These are phyloP conservation scores for Candida glucosophila DNA, from an alignment of 1,139 yeast species.

Conservation along the genomic window DNA sequence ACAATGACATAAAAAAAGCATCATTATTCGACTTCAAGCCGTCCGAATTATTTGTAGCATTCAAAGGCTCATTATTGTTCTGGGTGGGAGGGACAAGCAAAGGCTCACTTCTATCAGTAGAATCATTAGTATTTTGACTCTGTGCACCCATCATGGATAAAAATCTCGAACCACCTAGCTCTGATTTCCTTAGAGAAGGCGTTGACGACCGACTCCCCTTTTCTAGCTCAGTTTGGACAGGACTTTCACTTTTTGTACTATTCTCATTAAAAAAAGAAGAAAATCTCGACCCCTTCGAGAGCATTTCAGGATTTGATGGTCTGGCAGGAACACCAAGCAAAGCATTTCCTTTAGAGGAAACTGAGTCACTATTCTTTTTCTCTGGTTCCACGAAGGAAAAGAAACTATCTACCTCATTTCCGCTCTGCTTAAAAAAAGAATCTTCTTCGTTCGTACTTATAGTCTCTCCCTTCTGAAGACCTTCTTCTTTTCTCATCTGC, in stretches of 20 bases:
- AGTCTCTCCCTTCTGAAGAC: conserved; percentile 40
- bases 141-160: conserved; percentile 3
- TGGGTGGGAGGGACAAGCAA: not conserved
- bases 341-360: conserved; percentile 6
- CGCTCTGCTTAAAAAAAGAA: conserved; percentile 14
- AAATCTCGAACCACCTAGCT: conserved; percentile 4
- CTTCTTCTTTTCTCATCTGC: conserved; percentile 50
- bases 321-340: conserved; percentile 6
- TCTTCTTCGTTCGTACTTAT: conserved; percentile 18
- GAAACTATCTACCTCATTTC: conserved; percentile 45
- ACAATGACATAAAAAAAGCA: conserved; percentile 45
- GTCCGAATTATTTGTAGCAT: not conserved
- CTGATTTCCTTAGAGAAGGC: conserved; percentile 1
- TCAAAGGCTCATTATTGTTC: no score
- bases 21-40: conserved; percentile 26
- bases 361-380: conserved; percentile 5
- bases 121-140: conserved; percentile 1
- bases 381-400: conserved; percentile 38
- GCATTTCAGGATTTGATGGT: conserved; percentile 7
- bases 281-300: conserved; percentile 33
- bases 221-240: no score
- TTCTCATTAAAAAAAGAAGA: conserved; percentile 35
- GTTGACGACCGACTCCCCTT: no score
- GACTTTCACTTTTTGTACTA: conserved; percentile 7
- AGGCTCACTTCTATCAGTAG: no score